phyloP scores from a whole-genome alignment of 2,329 filamentous ascomycete genomes.

The Ceratocystis diversiconidia region DNA sequence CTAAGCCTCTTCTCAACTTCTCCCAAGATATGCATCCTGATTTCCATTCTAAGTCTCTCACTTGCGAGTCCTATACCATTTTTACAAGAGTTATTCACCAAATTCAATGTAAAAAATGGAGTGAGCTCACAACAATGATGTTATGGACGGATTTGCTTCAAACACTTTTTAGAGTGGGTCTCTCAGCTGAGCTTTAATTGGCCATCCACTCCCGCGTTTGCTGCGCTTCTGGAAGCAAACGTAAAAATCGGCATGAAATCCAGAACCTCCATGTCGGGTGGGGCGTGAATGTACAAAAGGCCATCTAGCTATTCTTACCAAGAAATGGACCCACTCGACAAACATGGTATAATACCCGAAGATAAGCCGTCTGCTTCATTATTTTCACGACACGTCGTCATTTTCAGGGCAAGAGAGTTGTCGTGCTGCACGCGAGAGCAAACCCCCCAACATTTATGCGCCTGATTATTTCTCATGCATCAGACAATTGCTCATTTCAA shows the following conservation, averaged over 20 bases:
- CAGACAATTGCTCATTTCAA: too few relatives aligned
- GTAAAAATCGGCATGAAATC: constrained; percentile 12
- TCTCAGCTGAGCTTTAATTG: constrained; percentile 7
- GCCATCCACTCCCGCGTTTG: constrained; percentile 12
- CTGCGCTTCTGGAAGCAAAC: constrained; percentile 16
- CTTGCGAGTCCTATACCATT: neutral
- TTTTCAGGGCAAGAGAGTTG: neutral
- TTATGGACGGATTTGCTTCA: neutral
- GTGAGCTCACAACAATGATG: neutral
- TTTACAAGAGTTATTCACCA: neutral
- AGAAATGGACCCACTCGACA: neutral
- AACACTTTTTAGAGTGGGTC: neutral
- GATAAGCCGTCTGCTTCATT: constrained; percentile 8
- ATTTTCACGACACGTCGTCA: neutral
- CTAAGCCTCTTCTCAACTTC: neutral
- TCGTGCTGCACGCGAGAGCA: too few relatives aligned
- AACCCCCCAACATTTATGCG: too few relatives aligned
- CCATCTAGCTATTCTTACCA: neutral
- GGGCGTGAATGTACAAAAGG: constrained; percentile 8
- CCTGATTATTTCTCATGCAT: too few relatives aligned
- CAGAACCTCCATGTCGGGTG: constrained; percentile 7
- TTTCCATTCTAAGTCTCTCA: neutral
- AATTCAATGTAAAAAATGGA: neutral
- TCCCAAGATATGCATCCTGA: neutral
- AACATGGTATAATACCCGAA: constrained; percentile 10